These are phyloP conservation scores for Aureobasidium sp. DNA, from an alignment of 2,329 filamentous ascomycete genomes.

Conservation along the genomic window DNA sequence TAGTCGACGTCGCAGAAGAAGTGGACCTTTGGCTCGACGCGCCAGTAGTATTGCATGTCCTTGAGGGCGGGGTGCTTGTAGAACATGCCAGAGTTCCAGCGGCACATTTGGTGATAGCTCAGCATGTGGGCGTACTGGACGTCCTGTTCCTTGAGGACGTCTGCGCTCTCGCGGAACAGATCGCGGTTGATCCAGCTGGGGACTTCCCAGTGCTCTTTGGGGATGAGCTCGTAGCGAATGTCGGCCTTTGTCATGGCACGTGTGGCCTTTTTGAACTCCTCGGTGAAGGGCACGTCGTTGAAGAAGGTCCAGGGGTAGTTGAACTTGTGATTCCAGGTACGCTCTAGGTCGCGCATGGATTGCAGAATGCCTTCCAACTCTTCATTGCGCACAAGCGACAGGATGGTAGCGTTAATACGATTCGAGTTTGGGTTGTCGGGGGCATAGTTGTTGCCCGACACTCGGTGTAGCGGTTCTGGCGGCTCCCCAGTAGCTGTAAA, in stretches of 20 bases:
- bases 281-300: constrained; percentile 88
- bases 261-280: constrained; percentile 85
- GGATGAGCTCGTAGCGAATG: constrained; percentile 79
- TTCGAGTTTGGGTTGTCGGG: constrained; percentile 67
- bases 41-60: constrained; percentile 89
- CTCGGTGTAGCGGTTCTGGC: constrained; percentile 64
- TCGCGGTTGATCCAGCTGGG: constrained; percentile 89
- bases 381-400: constrained; percentile 86
- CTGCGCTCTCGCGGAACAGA: constrained; percentile 75
- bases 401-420: constrained; percentile 86
- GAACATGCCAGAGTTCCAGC: constrained; percentile 98
- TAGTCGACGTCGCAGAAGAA: constrained; percentile 99
- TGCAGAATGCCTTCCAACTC: constrained; percentile 78
- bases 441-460: constrained; percentile 65
- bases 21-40: constrained; percentile 95
- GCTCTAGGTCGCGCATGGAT: constrained; percentile 85
- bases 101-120: constrained; percentile 98
- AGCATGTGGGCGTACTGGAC: constrained; percentile 86
- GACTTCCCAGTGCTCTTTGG: constrained; percentile 89
- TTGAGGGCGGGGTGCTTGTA: constrained; percentile 88
- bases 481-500: constrained; percentile 72
- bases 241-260: constrained; percentile 79
- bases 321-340: constrained; percentile 97
- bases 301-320: constrained; percentile 99
- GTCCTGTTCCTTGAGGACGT: constrained; percentile 71